phyloP scores from a whole-genome alignment of 108 stramenopile genomes.

The Cyclotella atomus region DNA sequence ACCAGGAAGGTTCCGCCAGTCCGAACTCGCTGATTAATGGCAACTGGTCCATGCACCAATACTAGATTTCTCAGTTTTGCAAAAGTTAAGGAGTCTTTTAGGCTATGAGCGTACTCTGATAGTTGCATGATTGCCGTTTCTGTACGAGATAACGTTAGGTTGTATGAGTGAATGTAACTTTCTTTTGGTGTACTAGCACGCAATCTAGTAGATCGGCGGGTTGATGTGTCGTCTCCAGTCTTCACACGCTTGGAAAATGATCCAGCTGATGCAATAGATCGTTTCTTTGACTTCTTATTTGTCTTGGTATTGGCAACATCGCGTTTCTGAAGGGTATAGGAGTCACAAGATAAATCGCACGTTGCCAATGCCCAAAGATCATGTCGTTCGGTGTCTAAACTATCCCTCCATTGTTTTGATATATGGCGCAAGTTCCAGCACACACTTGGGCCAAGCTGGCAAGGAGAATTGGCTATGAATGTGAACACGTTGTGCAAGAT shows the following conservation, averaged over 20 bases:
- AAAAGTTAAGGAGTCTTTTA: conserved; percentile 53
- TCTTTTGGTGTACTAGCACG: conserved; percentile 44
- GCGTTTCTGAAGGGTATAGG: conserved; percentile 3
- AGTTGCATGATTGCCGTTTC: conserved; percentile 44
- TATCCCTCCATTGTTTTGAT: conserved; percentile 21
- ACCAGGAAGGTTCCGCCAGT: conserved; percentile 83
- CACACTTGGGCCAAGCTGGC: conserved; percentile 38
- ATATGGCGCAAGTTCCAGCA: conserved; percentile 44
- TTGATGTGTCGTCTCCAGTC: neutral
- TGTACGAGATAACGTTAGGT: conserved; percentile 38
- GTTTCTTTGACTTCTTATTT: neutral
- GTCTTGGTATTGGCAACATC: neutral
- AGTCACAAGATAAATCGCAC: conserved; percentile 30
- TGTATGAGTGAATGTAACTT: conserved; percentile 42
- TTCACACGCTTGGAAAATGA: conserved; percentile 2
- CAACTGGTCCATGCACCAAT: conserved; percentile 72
- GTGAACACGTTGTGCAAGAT: conserved; percentile 42
- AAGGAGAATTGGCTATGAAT: conserved; percentile 35
- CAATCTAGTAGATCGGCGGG: conserved; percentile 42
- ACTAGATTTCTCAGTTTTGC: conserved; percentile 54
- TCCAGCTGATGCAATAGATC: neutral
- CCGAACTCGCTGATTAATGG: conserved; percentile 67
- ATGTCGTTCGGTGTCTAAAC: conserved; percentile 25
- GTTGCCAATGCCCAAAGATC: conserved; percentile 40
- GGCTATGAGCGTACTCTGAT: conserved; percentile 35